Base-by-base conservation (phyloP, 2,329 filamentous ascomycete genomes). In the Aurifilum marmelostoma region DNA sequence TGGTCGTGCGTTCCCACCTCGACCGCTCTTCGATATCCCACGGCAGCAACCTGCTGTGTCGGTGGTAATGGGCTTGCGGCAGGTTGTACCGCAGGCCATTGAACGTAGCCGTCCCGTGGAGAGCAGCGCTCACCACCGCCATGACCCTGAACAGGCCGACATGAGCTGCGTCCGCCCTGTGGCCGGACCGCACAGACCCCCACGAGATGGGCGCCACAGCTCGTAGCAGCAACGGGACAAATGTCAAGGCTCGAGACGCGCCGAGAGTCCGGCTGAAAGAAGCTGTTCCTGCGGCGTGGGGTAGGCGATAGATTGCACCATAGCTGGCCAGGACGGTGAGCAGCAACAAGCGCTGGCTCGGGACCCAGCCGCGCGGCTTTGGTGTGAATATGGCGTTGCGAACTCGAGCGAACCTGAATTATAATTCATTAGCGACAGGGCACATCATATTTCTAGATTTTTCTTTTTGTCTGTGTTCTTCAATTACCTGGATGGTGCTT, bases 161-260 rank as follows among this genome's bases (percentile, higher is more conserved):
- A 70, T 84, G 83, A 11, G 81, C 81, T 41, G 77, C 73, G 56
- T 82, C 80, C 3, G 78, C 75, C 12, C 77, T 75, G 68, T 80
- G 80, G 2, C 78, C 77, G 2, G 74, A 63, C 67, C 85, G 78
- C 2, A 82, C 76, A 0, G 75, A 80, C 4, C 86, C 86, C 80
- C 83, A 86, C n/a, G 76, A 81, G 18, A 75, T 69, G 0, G 87
- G 86, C 21, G 84, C 77, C n/a, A 84, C 73, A 50, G 81, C 79
- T 2, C 85, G 81, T 9, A 84, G 74, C 8, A 83, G 66, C 47
- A 88, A 71, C 18, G 85, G 84, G 1, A 80, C 72, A 65, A 85
- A 81, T 16, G 83, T 82, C 6, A 84, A 77, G 8, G 77, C 69
- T 27, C 83, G 75, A 11, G 76, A 73, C 7, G 79, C 60, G 41